Conservation (phyloP, 257 asterid genomes). For the Ilex aquifolium region DNA sequence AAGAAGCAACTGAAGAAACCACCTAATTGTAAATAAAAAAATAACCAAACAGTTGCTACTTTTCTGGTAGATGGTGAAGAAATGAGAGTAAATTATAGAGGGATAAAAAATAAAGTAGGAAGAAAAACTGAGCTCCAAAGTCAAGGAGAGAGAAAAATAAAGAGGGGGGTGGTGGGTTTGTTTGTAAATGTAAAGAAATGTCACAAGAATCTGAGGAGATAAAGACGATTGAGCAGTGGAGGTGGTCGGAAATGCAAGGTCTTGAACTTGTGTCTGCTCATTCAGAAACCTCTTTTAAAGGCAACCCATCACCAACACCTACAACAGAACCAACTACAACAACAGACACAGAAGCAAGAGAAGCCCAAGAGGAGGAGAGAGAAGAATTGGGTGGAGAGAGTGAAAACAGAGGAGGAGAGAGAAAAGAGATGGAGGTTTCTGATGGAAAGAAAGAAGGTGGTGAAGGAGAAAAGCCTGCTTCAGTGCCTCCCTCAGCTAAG, state of each 20-base stretch:
- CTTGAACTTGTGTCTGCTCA: slow-evolving; percentile 59
- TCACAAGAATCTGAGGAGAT: slow-evolving; percentile 49
- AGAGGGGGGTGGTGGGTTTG: slow-evolving; percentile 9
- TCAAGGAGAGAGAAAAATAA: slow-evolving; percentile 6
- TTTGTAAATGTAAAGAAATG: slow-evolving; percentile 39
- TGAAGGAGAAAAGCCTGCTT: slow-evolving; percentile 39
- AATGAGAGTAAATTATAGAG: too few species aligned
- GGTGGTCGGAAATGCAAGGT: slow-evolving; percentile 78
- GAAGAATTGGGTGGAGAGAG: neutral
- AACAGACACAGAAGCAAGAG: neutral
- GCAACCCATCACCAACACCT: slow-evolving; percentile 18
- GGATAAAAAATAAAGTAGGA: too few species aligned
- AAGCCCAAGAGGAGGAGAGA: slow-evolving; percentile 8
- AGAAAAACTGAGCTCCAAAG: neutral
- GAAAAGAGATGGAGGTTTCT: slow-evolving; percentile 32
- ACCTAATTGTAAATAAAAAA: neutral
- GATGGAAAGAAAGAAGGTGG: slow-evolving; percentile 21
- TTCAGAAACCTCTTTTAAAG: slow-evolving; percentile 37
- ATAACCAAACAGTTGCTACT: too few species aligned
- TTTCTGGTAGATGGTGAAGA: too few species aligned
- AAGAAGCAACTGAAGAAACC: slow-evolving; percentile 21
- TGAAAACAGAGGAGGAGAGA: slow-evolving; percentile 9
- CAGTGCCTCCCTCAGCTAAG: slow-evolving; percentile 46
- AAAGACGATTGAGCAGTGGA: slow-evolving; percentile 72
- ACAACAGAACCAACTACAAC: slow-evolving; percentile 10